Conservation (phyloP, 2,329 filamentous ascomycete genomes). For the Sclerotinia trifoliorum region DNA sequence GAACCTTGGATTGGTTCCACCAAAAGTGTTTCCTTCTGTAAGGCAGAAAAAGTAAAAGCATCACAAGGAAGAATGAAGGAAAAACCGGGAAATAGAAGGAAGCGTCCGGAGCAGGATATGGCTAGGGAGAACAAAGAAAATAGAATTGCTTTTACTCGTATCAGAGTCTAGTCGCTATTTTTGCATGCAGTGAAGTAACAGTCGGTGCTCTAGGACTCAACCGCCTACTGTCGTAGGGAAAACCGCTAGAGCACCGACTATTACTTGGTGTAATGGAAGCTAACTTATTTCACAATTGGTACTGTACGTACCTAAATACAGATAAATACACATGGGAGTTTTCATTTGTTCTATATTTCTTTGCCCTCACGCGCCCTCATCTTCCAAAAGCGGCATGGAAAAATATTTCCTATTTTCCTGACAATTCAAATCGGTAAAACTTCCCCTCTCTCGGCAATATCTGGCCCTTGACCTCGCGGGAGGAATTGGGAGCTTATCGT, state of each 20-base stretch:
- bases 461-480: slow-evolving; percentile 4
- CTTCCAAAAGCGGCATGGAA: slow-evolving; percentile 16
- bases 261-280: background rate
- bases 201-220: too few species aligned
- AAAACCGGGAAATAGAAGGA: background rate
- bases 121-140: slow-evolving; percentile 1
- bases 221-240: too few species aligned
- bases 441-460: slow-evolving; percentile 7
- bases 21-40: background rate
- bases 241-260: too few species aligned
- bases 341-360: background rate
- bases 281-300: background rate
- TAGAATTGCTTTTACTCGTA: background rate
- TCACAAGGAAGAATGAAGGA: background rate
- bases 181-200: background rate
- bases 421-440: slow-evolving; percentile 19
- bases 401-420: background rate
- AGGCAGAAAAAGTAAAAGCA: slow-evolving; percentile 1
- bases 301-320: background rate
- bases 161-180: background rate
- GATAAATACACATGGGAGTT: background rate
- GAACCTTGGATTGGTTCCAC: background rate
- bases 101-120: too few species aligned
- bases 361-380: background rate
- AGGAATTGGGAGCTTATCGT: background rate